phyloP scores from a whole-genome alignment of 2,329 filamentous ascomycete species.

The Aspergillus tamarii region DNA sequence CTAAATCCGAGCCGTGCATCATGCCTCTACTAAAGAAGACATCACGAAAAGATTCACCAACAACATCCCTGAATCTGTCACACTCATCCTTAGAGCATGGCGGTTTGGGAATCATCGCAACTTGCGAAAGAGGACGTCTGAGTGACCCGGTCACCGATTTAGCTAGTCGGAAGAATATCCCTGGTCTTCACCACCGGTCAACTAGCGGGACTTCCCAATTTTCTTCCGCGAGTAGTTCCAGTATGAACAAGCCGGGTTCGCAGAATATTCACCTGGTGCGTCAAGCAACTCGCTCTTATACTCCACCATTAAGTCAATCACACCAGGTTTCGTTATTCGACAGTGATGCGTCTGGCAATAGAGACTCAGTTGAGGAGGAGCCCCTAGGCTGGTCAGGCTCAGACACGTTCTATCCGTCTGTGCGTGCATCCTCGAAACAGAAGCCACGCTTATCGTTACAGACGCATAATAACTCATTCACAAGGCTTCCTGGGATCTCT shows the following conservation, averaged over 20 bases:
- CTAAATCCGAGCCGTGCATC: constrained; percentile 48
- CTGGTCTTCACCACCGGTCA: constrained; percentile 54
- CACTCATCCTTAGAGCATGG: constrained; percentile 60
- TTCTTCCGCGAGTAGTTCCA: constrained; percentile 51
- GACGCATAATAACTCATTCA: constrained; percentile 45
- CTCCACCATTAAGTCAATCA: constrained; percentile 55
- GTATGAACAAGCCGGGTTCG: constrained; percentile 52
- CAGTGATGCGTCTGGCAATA: constrained; percentile 48
- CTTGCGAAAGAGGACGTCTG: constrained; percentile 32
- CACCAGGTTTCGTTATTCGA: constrained; percentile 54
- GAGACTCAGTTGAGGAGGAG: constrained; percentile 52
- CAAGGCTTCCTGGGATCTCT: constrained; percentile 54
- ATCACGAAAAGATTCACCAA: constrained; percentile 51
- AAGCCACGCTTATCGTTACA: constrained; percentile 40
- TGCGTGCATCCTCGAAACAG: constrained; percentile 37
- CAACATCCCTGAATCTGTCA: constrained; percentile 57
- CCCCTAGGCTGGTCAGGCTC: constrained; percentile 17
- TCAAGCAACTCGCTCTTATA: constrained; percentile 58
- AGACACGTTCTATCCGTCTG: constrained; percentile 32
- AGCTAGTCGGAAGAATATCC: constrained; percentile 43
- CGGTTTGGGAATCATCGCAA: constrained; percentile 57
- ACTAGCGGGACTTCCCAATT: constrained; percentile 59
- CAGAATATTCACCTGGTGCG: constrained; percentile 60
- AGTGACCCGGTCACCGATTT: constrained; percentile 45
- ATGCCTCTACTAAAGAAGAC: constrained; percentile 61